Evolutionary conservation across 768 basidiomycete genomes (phyloP).

Genomic region (Lactarius vividus): DNA sequence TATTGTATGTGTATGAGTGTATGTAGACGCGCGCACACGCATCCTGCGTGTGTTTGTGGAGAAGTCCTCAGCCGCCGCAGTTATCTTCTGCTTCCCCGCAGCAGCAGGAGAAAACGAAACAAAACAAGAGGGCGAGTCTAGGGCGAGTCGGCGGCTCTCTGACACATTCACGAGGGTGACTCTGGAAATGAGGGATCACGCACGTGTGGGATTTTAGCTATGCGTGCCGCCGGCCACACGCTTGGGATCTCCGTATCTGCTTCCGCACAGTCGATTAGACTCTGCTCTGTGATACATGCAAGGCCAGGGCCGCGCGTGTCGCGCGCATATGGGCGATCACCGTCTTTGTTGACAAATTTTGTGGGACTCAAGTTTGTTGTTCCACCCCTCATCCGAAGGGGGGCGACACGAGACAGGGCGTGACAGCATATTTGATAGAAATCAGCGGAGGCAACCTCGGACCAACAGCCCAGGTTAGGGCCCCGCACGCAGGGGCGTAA

Average conservation of each 20-base stretch:
- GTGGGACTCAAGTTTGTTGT: neutral
- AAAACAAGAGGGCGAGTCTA: neutral
- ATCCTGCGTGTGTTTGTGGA: neutral
- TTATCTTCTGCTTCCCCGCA: neutral
- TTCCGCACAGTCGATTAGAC: neutral
- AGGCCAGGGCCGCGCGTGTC: neutral
- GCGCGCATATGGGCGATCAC: neutral
- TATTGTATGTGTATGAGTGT: neutral
- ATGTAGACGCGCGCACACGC: conserved; percentile 1
- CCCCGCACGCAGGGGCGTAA: neutral
- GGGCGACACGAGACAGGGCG: neutral
- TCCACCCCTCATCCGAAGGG: neutral
- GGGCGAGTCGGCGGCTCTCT: too few species aligned
- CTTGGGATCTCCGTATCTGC: neutral
- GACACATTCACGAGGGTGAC: neutral
- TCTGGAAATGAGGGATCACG: neutral
- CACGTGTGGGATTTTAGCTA: conserved; percentile 1
- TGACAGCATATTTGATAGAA: neutral
- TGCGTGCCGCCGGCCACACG: neutral
- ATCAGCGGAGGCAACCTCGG: conserved; percentile 6
- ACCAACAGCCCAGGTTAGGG: neutral
- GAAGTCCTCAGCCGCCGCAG: neutral
- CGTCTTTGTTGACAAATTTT: neutral
- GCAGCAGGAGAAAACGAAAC: neutral
- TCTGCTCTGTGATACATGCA: neutral